phyloP scores from a whole-genome alignment of 164 flowering plant species.

The Tetracentron sinense region DNA sequence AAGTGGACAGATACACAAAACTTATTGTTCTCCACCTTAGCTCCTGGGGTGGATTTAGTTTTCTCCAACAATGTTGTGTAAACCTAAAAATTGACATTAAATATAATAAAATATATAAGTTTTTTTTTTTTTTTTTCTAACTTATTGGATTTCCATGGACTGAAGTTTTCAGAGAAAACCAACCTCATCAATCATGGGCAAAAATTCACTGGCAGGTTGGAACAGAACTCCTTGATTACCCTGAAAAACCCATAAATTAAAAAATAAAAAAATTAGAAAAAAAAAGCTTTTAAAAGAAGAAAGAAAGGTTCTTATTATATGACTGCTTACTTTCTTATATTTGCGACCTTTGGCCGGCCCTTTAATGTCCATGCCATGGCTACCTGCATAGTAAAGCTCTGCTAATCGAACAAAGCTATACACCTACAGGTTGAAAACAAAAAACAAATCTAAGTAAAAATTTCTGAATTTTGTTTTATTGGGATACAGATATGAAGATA shows the following conservation, averaged over 20 bases:
- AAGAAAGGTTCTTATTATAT: not conserved
- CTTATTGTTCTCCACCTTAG: constrained; percentile 59
- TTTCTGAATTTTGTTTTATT: not conserved
- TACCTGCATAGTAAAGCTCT: constrained; percentile 83
- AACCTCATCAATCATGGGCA: constrained; percentile 87
- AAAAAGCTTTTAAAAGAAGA: not conserved
- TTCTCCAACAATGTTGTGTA: constrained; percentile 42
- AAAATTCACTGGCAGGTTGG: constrained; percentile 77
- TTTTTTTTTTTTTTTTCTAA: too few species aligned
- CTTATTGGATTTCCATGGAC: too few species aligned
- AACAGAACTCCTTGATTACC: constrained; percentile 46
- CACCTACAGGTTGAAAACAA: too few species aligned
- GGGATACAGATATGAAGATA: too few species aligned
- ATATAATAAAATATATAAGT: too few species aligned
- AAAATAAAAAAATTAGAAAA: constrained; percentile 3
- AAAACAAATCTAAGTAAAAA: not conserved
- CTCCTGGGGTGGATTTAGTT: constrained; percentile 52
- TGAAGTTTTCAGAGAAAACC: too few species aligned
- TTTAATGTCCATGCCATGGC: constrained; percentile 94
- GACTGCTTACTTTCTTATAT: constrained; percentile 36
- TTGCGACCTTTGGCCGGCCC: constrained; percentile 61
- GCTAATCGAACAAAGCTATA: constrained; percentile 55
- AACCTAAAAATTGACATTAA: too few species aligned
- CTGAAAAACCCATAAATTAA: constrained; percentile 38
- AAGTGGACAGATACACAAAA: constrained; percentile 68